These are phyloP conservation scores for Combretum micranthum DNA, from an alignment of 345 rosid genomes.

Conservation along the genomic window DNA sequence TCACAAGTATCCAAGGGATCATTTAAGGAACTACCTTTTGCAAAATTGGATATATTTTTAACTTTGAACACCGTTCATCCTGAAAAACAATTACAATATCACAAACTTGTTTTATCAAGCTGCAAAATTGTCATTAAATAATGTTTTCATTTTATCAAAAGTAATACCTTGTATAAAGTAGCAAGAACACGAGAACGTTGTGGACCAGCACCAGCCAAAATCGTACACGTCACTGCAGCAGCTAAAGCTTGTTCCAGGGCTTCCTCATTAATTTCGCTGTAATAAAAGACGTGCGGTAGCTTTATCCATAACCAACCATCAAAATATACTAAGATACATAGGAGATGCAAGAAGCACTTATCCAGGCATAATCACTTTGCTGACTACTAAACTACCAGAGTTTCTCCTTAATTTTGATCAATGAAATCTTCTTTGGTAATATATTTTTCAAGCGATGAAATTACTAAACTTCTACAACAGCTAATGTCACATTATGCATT, in stretches of 20 bases:
- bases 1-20: no score
- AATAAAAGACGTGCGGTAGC: not conserved
- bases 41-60: slow-evolving; percentile 89
- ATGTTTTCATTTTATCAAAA: not conserved
- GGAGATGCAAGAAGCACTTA: no score
- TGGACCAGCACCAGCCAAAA: slow-evolving; percentile 97
- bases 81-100: slow-evolving; percentile 24
- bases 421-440: no score
- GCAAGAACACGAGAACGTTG: slow-evolving; percentile 95
- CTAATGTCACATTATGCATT: no score
- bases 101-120: no score
- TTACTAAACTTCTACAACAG: no score
- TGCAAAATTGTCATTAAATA: not conserved
- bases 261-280: slow-evolving; percentile 87
- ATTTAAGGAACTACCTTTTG: slow-evolving; percentile 52
- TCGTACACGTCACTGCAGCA: slow-evolving; percentile 96
- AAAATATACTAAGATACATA: no score
- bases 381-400: no score
- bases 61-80: slow-evolving; percentile 96
- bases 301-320: no score
- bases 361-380: no score
- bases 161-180: slow-evolving; percentile 65
- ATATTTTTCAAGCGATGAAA: no score
- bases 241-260: slow-evolving; percentile 88
- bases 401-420: no score